Percentiles rank a stretch among this genome's conserved stretches.
Evolutionary conservation across 441 rosid genomes (phyloP).

Genomic region (Mallotus repandus): DNA sequence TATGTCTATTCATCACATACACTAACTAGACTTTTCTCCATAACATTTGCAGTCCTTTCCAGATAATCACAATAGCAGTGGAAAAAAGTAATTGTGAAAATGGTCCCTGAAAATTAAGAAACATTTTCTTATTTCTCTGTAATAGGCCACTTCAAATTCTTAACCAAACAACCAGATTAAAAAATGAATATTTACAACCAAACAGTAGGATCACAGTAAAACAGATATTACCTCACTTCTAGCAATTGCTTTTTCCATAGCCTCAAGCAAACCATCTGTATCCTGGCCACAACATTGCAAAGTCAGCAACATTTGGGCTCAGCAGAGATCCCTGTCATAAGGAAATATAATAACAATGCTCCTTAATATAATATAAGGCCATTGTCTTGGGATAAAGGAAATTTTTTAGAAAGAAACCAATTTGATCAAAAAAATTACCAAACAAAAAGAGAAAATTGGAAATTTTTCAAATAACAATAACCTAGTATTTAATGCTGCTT

Average conservation of each 20-base stretch:
- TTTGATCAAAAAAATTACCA: background rate
- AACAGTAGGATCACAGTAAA: conserved; percentile 11
- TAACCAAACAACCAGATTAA: background rate
- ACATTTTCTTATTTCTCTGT: background rate
- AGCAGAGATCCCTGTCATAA: conserved; percentile 63
- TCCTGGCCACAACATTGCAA: conserved; percentile 84
- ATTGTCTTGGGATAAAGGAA: conserved; percentile 30
- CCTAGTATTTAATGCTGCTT: conserved; percentile 1
- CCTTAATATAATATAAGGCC: conserved; percentile 46
- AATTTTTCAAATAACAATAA: conserved; percentile 6
- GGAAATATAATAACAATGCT: conserved; percentile 54
- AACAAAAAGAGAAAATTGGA: background rate
- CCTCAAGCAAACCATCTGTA: conserved; percentile 61
- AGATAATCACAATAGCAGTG: conserved; percentile 5
- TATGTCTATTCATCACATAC: background rate
- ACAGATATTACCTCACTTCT: conserved; percentile 58
- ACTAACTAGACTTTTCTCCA: background rate
- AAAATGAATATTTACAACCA: background rate
- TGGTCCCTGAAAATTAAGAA: background rate
- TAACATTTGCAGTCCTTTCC: background rate
- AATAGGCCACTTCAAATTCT: background rate
- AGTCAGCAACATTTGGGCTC: conserved; percentile 74
- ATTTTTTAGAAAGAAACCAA: conserved; percentile 10
- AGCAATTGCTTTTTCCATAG: conserved; percentile 57
- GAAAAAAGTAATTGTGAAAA: background rate